Evolutionary conservation across 352 stramenopile genomes (phyloP), one percentile per base, ranked within the genome.

Genomic region (Ophiocytium majus): DNA sequence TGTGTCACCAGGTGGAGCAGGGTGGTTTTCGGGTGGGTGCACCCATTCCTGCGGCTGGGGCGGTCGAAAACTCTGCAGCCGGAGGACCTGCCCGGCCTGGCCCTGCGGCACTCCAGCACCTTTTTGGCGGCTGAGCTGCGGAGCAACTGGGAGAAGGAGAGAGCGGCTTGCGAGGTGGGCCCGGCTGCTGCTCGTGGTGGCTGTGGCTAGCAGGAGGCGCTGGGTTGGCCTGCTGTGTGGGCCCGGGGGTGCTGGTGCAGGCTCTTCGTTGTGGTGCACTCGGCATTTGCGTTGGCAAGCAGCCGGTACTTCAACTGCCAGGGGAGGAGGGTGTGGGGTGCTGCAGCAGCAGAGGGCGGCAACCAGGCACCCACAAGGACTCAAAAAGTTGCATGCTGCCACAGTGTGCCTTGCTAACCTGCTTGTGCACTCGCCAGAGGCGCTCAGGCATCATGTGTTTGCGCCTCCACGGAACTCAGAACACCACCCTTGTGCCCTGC

Each of bases 61-160:
- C 5, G 5, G 5, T 14, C 5, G 31, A 5, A 17, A 17, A 76
- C 64, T 5, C 31, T 76, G 31, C 5, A 17, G 31, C 31, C 5
- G 31, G 64, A 76, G 64, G 64, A 76, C 64, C 5, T 76, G 34
- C 64, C 64, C 5, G 64, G 64, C 5, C 64, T 76, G 31, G 34
- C 64, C 5, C 31, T 17, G 34, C 31, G 34, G 64, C 64, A 76
- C 64, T 17, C 5, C 5, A 76, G 64, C 64, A 37, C 34, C 10
- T 34, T 17, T 10, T 17, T 76, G 31, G 64, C 64, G 5, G 34
- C 31, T 5, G 10, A 17, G 64, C 64, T 76, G 5, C 5, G 64
- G 34, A 37, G 17, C 5, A 17, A 14, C 17, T 76, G 31, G 31
- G 31, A 76, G 64, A 5, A 14, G 31, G 64, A 76, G 64, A 66